Evolutionary conservation across 176 grass and related monocot species (phyloP), one percentile per base, ranked within the genome.

Genomic region (Cymbopogon citratus): DNA sequence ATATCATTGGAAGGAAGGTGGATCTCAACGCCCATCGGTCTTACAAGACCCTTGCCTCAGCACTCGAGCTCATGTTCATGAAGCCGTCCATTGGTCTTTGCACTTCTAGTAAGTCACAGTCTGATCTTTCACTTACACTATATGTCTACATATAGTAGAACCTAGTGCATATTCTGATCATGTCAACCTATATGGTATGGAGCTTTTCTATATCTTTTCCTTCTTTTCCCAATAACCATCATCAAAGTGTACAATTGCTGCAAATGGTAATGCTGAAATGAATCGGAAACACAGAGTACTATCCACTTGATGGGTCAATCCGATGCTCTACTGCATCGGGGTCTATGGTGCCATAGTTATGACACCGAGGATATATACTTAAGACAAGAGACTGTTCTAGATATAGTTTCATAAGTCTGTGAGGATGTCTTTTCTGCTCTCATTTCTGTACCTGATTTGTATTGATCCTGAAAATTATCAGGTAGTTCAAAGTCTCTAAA

Each of bases 1-100:
- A 97, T 68, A 85, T 85, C 52, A 97, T 97, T 73, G 91, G 94
- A 35, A 91, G 94, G 80, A 94, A 97, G 83, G 87, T 97, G 15
- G 94, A 94, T 73, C 85, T 97, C 41, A 82, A 51, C 9, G 89
- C 85, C 26, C 85, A 90, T 70, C 80, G 46, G 10, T 97, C 91
- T 0, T 94, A 97, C 66, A 80, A 83, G 73, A 78, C 85, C 62
- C 94, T 97, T 66, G 87, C 87, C 8, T 78, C 85, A 38, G 78
- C 83, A 19, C 94, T 94, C n/a, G 94, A 97, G 77, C 75, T 88
- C 77, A 97, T 94, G 94, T 94, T 97, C 83, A 87, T 68, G 31
- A 94, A 85, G 33, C 87, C 87, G 1, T 86, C 87, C 1, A 72
- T 75, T 0, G 57, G 71, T 28, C 75, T 89, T 60, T 49, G 79